Base-by-base conservation (phyloP, 2,329 filamentous ascomycete genomes). In the Neurospora sp. region DNA sequence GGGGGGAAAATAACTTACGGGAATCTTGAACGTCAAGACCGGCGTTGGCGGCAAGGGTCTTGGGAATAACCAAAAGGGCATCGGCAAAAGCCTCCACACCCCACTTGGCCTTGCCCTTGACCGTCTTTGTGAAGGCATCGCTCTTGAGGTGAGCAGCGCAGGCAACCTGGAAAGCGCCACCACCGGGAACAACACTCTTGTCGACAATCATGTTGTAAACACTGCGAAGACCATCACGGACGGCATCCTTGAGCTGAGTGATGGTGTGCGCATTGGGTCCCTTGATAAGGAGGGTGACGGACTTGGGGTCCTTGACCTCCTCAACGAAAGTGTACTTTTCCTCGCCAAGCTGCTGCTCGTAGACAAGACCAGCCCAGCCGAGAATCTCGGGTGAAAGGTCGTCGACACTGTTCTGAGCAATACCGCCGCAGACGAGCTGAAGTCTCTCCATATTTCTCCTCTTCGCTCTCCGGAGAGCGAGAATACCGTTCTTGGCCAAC, bases 151-250 rank as follows among this genome's bases (percentile, higher is more conserved):
- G 93, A 66, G 89, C 86, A 33, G 94, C 93, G 76, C 92, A 97
- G 39, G 96, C 94, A 66, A 99, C 90, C 81, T 99, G 96, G 88
- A 97, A 99, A 67, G 96, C 92, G 76, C 96, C 96, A 70, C 89
- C 96, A 70, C 96, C 96, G 1, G 96, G 96, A 36, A 99, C 93
- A 23, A 99, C 96, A 75, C 92, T 95, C 82, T 91, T 89, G 80
- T 99, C 96, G n/a, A 98, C 95, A 80, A 99, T 98, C 86, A 97
- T 97, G 85, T 99, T 99, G 88, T 97, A 98, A 67, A 98, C 96
- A 79, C 93, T 97, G 78, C 96, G 89, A 75, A 99, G 86, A 72
- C 96, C 96, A 79, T 99, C 96, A 69, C 96, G 89, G 65, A 98
- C 96, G 2, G 96, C 96, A 79, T 99, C 96, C 74, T 93, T 97